Conservation (phyloP, 2,329 filamentous ascomycete species). For the Arthrobotrys iridis region DNA sequence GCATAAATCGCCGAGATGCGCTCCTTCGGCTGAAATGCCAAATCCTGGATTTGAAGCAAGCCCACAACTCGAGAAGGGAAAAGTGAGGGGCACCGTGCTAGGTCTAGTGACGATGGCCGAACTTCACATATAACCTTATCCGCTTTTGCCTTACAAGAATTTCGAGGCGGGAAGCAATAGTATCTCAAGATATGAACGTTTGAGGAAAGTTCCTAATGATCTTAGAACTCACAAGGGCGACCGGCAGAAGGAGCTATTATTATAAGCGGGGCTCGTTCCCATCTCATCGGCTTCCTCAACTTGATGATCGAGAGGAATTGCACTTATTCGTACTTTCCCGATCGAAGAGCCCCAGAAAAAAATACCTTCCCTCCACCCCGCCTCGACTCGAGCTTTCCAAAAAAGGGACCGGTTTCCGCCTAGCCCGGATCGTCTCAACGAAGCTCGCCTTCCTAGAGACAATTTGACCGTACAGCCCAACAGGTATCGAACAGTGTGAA, state of each 20-base stretch:
- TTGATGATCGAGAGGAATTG: slow-evolving; percentile 5
- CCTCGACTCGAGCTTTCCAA: slow-evolving; percentile 42
- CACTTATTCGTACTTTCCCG: slow-evolving; percentile 34
- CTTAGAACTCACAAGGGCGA: not conserved
- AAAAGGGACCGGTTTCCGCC: slow-evolving; percentile 28
- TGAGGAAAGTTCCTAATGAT: slow-evolving; percentile 19
- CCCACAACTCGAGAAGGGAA: slow-evolving; percentile 1
- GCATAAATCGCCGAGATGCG: slow-evolving; percentile 52
- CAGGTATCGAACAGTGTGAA: slow-evolving; percentile 25
- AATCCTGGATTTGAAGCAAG: slow-evolving; percentile 40
- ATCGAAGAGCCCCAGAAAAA: slow-evolving; percentile 10
- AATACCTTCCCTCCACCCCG: slow-evolving; percentile 13
- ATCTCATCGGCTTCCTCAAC: slow-evolving; percentile 2
- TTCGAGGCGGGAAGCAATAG: slow-evolving; percentile 24
- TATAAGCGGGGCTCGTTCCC: slow-evolving; percentile 40
- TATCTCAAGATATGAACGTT: slow-evolving; percentile 28
- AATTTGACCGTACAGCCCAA: slow-evolving; percentile 32
- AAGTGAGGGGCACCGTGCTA: slow-evolving; percentile 37
- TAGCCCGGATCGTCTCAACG: slow-evolving; percentile 29
- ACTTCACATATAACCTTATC: slow-evolving; percentile 18
- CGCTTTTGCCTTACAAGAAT: slow-evolving; percentile 37
- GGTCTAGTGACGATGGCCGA: slow-evolving; percentile 19
- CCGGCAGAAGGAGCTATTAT: slow-evolving; percentile 16
- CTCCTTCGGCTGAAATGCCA: slow-evolving; percentile 54
- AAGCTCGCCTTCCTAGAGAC: slow-evolving; percentile 28